A percentile compares a stretch with the other conserved stretches of the same genome.
phyloP scores from a whole-genome alignment of 2,329 filamentous ascomycete species.

The Lasiodiplodia sp. region DNA sequence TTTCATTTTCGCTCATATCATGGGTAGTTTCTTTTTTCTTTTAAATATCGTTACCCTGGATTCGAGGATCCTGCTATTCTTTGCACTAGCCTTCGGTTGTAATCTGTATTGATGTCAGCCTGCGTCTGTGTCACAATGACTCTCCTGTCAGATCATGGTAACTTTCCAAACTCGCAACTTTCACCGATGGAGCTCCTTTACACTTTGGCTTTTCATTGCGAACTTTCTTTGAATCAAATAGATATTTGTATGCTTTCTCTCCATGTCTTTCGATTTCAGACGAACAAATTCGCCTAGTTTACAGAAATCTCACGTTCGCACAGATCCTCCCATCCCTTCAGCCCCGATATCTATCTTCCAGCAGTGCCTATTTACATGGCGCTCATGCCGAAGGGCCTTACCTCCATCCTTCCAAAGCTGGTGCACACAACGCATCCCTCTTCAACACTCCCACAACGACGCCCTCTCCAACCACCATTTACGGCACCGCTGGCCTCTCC shows the following conservation, averaged over 20 bases:
- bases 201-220: neutral
- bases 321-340: conserved; percentile 58
- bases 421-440: conserved; percentile 58
- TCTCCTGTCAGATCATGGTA: neutral
- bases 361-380: conserved; percentile 60
- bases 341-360: conserved; percentile 49
- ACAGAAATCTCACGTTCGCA: conserved; percentile 18
- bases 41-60: too few species aligned
- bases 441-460: conserved; percentile 50
- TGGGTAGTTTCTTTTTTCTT: too few species aligned
- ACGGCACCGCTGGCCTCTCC: conserved; percentile 53
- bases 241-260: neutral
- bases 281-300: neutral
- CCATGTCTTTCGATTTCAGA: neutral
- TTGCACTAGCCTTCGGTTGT: too few species aligned
- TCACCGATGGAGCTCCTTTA: neutral
- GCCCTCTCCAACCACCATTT: conserved; percentile 47
- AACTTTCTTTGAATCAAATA: neutral
- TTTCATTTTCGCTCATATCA: too few species aligned
- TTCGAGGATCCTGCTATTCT: too few species aligned
- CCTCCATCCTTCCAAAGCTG: conserved; percentile 60
- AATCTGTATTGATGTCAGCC: neutral
- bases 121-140: too few species aligned
- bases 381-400: conserved; percentile 66
- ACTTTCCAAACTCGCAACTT: neutral